Evolutionary conservation across 2,329 filamentous ascomycete genomes (phyloP).

Genomic region (Aspergillus sp.): DNA sequence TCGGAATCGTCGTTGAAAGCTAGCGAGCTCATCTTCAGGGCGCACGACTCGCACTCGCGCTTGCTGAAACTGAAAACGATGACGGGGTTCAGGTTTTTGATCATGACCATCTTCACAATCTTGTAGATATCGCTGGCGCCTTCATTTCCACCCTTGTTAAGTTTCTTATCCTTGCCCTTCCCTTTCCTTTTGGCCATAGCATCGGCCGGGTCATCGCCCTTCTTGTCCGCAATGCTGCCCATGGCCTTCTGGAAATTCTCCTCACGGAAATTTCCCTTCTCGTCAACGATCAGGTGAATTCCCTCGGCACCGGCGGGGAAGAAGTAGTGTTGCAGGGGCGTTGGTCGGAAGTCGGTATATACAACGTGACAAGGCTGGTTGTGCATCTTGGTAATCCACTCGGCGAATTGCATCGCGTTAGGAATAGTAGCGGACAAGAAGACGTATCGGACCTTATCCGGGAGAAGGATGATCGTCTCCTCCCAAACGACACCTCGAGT

Average conservation of each 20-base stretch:
- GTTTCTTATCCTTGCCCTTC: conserved; percentile 87
- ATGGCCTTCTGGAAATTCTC: conserved; percentile 98
- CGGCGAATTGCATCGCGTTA: conserved; percentile 98
- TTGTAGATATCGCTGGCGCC: conserved; percentile 85
- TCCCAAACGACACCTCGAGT: conserved; percentile 96
- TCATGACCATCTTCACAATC: conserved; percentile 98
- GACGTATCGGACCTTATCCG: conserved; percentile 98
- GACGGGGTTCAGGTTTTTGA: conserved; percentile 94
- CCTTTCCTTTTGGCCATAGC: conserved; percentile 77
- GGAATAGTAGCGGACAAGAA: conserved; percentile 98
- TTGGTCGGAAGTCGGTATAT: conserved; percentile 97
- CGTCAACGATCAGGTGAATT: conserved; percentile 91
- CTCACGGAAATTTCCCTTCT: conserved; percentile 94
- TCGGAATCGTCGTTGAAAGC: conserved; percentile 96
- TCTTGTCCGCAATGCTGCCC: conserved; percentile 81
- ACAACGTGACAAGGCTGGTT: conserved; percentile 97
- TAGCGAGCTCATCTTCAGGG: conserved; percentile 79
- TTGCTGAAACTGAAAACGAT: conserved; percentile 99
- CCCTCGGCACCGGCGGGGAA: conserved; percentile 91
- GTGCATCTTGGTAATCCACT: conserved; percentile 99
- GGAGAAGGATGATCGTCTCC: conserved; percentile 95
- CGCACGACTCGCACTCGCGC: conserved; percentile 88
- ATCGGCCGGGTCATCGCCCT: conserved; percentile 79
- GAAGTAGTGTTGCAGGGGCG: conserved; percentile 95
- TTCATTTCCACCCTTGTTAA: conserved; percentile 77